Conservation (phyloP, 352 stramenopile species). For the Globisporangium uncinulatum region DNA sequence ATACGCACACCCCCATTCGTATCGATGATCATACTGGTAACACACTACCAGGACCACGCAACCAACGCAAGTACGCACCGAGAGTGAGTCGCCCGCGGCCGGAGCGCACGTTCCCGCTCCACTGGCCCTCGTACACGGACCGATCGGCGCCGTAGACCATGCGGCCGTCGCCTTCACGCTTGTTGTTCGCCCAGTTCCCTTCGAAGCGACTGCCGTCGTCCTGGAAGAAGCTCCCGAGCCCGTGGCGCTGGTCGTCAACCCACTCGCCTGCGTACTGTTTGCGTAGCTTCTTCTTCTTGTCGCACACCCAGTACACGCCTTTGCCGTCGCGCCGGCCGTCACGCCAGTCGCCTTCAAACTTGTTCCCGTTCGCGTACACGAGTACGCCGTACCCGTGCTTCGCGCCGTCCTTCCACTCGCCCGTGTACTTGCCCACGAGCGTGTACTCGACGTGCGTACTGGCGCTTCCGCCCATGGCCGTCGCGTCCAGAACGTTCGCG, state of each 20-base stretch:
- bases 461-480: constrained; percentile 19
- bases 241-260: constrained; percentile 62
- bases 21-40: too few species aligned
- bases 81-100: constrained; percentile 62
- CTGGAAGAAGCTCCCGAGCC: constrained; percentile 79
- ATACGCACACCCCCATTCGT: too few species aligned
- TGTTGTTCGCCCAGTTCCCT: constrained; percentile 73
- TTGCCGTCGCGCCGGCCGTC: constrained; percentile 78
- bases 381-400: constrained; percentile 91
- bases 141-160: constrained; percentile 79
- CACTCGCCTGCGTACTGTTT: constrained; percentile 88
- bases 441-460: constrained; percentile 51
- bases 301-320: constrained; percentile 72
- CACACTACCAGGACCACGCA: neutral
- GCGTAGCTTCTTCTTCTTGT: constrained; percentile 59
- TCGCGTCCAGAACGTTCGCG: constrained; percentile 21
- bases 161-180: constrained; percentile 63
- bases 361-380: constrained; percentile 87
- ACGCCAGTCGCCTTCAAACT: constrained; percentile 86
- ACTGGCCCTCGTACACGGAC: constrained; percentile 87
- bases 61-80: constrained; percentile 23
- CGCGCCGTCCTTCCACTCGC: constrained; percentile 90
- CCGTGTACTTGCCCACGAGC: constrained; percentile 85
- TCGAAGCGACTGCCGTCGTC: constrained; percentile 78
- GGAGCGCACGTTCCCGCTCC: constrained; percentile 64